Base-by-base conservation (phyloP, 129 eudicot species). In the Silybum marianum region DNA sequence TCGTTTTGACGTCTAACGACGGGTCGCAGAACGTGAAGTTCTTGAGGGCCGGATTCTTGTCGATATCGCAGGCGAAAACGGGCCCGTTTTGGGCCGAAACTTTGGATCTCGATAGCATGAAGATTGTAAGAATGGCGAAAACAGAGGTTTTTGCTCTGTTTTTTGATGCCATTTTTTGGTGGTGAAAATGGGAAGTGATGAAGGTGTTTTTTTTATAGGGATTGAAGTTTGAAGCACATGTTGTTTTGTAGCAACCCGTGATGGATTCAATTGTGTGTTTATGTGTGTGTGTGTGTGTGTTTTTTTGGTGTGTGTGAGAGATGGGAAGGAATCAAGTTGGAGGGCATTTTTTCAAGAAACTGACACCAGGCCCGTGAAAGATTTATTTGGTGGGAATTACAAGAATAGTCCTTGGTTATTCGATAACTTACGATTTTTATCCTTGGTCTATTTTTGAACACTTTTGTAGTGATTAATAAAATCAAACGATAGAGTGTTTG, bases 11-110 rank as follows among this genome's bases (percentile, higher is more conserved):
- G 54, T 84, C 90, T 42, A 80, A 48, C 16, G 89, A 75, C 28
- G 86, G 10, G 77, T 92, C 90, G 32, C 99, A 95, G 74, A 95
- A 95, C 40, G 87, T 69, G 25, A 81, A 86, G 71, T 74, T 85
- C 24, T 51, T 81, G 38, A 92, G 18, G 12, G 51, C 88, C 0
- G 94, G 91, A 63, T 89, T 88, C 10, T 40, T 82, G 1, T 86
- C 71, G 28, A 75, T 10, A 38, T 92, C 99, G 73, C 99, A 95
- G 26, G 99, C 99, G 82, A 88, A 95, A 28, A 73, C 87, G 4
- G 97, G 87, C 34, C 65, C 39, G 76, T 79, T 77, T 77, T 90
- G 97, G 69, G 90, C 94, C 8, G 11, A 38, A 72, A 82, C 87
- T 14, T 22, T 67, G 18, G 68, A 36, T 7, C 21, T 8, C 3